Base-by-base conservation (phyloP, 2,329 filamentous ascomycete species). In the Fusarium anguioides region DNA sequence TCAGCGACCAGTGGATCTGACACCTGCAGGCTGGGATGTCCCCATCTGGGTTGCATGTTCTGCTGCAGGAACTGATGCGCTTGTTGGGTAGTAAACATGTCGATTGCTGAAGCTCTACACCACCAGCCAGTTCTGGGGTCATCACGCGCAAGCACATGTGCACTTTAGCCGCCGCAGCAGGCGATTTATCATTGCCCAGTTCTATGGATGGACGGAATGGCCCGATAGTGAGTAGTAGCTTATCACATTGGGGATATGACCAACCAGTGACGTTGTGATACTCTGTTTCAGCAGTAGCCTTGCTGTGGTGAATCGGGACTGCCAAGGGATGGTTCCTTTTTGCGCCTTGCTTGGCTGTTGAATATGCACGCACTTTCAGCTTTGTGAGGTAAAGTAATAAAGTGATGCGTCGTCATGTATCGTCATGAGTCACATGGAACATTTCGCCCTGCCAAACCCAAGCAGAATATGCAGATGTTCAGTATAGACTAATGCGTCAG, bases 41-140 rank as follows among this genome's bases (percentile, higher is more conserved):
- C 53, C 60, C 65, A 61, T 68, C 49, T 59, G 39, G 46, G 60
- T 68, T 68, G 60, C 65, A 66, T 68, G 59, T 60, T 49, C 45
- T 58, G 60, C 65, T 68, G 65, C 65, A 68, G 65, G 65, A 68
- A 68, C 65, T 68, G 65, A 57, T 68, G 65, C 44, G 48, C 54
- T 33, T 64, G 37, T 58, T 62, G 46, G 46, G 57, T 48, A 51
- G 45, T 46, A 26, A 50, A 37, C 55, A 56, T 60, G 60, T 42
- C 48, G 46, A 68, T 66, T 62, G 60, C 55, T 66, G 36, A 47
- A 66, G 65, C 65, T 60, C 64, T 68, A 68, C 65, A 68, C 65
- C 65, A 64, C 51, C 65, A n/a, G 29, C 37, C 15, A 45, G 44
- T 35, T 59, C 39, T 21, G n/a, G 27, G 37, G 40, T 54, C 37